A percentile compares a stretch with the other conserved stretches of the same genome.
Conservation (phyloP, 1,284 basidiomycete species). For the Schizophyllum commune region DNA sequence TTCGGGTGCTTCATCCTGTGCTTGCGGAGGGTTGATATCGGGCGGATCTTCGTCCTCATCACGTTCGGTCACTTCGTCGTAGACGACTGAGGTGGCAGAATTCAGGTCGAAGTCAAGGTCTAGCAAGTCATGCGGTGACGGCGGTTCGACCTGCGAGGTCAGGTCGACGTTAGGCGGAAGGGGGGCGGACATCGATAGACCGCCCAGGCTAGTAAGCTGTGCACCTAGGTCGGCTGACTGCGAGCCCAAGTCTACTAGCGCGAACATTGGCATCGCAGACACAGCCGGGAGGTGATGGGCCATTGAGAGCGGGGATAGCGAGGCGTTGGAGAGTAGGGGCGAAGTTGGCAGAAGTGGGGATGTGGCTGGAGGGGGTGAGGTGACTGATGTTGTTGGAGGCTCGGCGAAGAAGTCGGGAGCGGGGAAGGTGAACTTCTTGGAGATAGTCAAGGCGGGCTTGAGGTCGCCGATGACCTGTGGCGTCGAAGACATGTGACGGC, state of each 20-base stretch:
- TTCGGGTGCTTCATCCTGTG: too few species aligned
- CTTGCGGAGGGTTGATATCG: slow-evolving; percentile 1
- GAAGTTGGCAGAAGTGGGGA: slow-evolving; percentile 5
- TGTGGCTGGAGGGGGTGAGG: slow-evolving; percentile 7
- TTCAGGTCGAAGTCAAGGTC: background rate
- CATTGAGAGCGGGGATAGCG: background rate
- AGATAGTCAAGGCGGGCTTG: slow-evolving; percentile 10
- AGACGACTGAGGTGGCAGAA: background rate
- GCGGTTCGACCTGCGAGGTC: background rate
- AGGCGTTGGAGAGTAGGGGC: background rate
- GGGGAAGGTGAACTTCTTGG: slow-evolving; percentile 25
- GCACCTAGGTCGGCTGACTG: background rate
- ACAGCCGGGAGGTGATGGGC: background rate
- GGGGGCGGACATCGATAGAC: background rate
- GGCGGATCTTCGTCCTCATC: background rate
- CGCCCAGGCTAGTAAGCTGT: too few species aligned
- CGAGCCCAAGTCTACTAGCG: background rate
- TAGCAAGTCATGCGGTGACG: background rate
- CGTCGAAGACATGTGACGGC: slow-evolving; percentile 12
- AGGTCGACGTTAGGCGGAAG: background rate
- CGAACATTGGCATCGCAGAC: background rate
- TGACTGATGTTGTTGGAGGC: background rate
- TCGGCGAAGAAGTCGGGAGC: background rate
- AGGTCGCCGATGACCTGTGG: slow-evolving; percentile 8
- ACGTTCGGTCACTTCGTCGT: background rate